Base-by-base conservation (phyloP, 495 filamentous ascomycete species). In the Lepraria neglecta region DNA sequence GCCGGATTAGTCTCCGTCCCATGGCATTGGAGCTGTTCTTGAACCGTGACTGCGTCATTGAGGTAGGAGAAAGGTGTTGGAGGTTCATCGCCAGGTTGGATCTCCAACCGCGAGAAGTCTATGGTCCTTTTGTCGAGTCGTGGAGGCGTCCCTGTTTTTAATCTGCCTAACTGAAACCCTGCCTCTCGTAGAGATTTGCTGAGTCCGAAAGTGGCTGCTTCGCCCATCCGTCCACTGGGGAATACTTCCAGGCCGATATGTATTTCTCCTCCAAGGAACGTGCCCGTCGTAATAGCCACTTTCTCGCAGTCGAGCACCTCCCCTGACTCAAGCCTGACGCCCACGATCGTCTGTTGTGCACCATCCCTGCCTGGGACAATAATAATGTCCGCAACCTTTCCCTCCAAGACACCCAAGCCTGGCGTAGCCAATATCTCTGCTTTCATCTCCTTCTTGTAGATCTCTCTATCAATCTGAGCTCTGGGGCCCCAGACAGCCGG, bases 141-240 rank as follows among this genome's bases (percentile, higher is more conserved):
- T 4, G 94, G 94, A 3, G 94, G 94, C 0, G 94, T 98, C 47
- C 94, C 94, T 2, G 94, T 98, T 77, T 98, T 98, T 60, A 98
- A 74, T 45, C 94, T 82, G 17, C 94, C 94, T 30, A 98, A 76
- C 67, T 89, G 81, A 73, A 98, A 98, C 9, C 95, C 94, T 21
- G 94, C 92, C 40, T 92, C 87, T 60, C 80, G 82, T 42, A 98
- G 79, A 15, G 91, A 96, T 69, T 92, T 95, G 77, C 91, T 96
- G 44, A 98, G 79, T 1, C 95, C 92, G 65, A 91, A 91, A 2
- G 94, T 96, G 0, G 94, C 91, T 35, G 89, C 89, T 74, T 98
- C 94, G 6, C 94, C 94, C 77, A 98, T 92, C 2, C 94, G 84
- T 0, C 94, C 94, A 0, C 94, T 87, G 0, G 95, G 95, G 64